These are phyloP conservation scores for Graphiopsis chlorocephala DNA, from an alignment of 2,329 filamentous ascomycete species.

Conservation along the genomic window DNA sequence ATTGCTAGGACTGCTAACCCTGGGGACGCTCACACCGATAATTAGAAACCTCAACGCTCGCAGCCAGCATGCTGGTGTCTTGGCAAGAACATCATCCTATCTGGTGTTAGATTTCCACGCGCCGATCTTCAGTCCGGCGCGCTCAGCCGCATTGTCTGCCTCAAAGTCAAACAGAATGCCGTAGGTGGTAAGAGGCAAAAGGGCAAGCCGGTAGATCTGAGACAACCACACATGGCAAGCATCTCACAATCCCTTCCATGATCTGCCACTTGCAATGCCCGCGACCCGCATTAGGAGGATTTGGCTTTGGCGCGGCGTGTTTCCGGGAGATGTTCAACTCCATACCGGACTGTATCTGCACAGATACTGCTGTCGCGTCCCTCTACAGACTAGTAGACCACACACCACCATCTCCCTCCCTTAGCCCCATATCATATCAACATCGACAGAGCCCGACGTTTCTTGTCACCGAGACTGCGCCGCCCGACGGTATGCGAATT, in stretches of 20 bases:
- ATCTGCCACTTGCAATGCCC: constrained; percentile 3
- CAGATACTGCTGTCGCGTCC: neutral
- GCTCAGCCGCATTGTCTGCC: neutral
- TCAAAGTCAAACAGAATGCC: constrained; percentile 11
- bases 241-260: neutral
- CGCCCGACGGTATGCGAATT: constrained; percentile 5
- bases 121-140: neutral
- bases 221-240: constrained; percentile 7
- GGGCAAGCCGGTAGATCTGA: constrained; percentile 5
- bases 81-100: constrained; percentile 9
- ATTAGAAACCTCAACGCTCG: constrained; percentile 2
- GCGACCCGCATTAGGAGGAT: neutral
- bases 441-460: neutral
- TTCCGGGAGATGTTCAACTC: constrained; percentile 1
- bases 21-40: neutral
- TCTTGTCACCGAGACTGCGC: constrained; percentile 1
- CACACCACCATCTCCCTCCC: neutral
- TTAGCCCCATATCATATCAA: neutral
- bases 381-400: too few species aligned
- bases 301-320: constrained; percentile 12
- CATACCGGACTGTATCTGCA: neutral
- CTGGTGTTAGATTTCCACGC: neutral
- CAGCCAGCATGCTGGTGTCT: neutral
- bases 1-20: constrained; percentile 7
- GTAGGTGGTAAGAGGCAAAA: neutral